Conservation (phyloP, 106 monocot genomes). For the Dendrobium catenatum region DNA sequence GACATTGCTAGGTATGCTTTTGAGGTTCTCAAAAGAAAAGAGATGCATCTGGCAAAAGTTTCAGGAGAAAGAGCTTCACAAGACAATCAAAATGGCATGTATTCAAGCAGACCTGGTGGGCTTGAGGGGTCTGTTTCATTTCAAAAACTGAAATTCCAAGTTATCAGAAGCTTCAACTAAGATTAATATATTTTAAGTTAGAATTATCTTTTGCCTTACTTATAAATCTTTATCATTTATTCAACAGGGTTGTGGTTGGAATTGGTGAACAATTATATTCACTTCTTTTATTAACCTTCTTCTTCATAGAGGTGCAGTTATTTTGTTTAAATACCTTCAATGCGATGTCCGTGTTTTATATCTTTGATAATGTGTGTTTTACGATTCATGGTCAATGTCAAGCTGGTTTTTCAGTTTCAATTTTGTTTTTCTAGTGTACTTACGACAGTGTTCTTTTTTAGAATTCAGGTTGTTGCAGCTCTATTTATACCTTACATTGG, state of each 20-base stretch:
- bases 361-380: neutral
- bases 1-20: slow-evolving; percentile 91
- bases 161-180: neutral
- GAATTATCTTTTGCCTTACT: neutral
- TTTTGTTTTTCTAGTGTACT: slow-evolving; percentile 6
- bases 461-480: slow-evolving; percentile 65
- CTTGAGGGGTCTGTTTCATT: slow-evolving; percentile 66
- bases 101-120: slow-evolving; percentile 43
- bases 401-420: neutral
- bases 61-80: slow-evolving; percentile 11
- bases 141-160: neutral
- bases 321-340: slow-evolving; percentile 8
- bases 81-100: slow-evolving; percentile 14
- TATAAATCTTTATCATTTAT: slow-evolving; percentile 1
- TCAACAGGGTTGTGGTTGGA: slow-evolving; percentile 60
- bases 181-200: neutral
- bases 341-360: neutral
- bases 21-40: slow-evolving; percentile 43
- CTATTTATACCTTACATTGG: slow-evolving; percentile 79
- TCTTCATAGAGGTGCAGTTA: slow-evolving; percentile 87
- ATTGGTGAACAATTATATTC: slow-evolving; percentile 94
- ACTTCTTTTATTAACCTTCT: slow-evolving; percentile 63
- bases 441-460: neutral
- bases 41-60: slow-evolving; percentile 13
- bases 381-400: slow-evolving; percentile 1